Base-by-base conservation (phyloP, 1,284 basidiomycete genomes). In the Sutorius eximius region DNA sequence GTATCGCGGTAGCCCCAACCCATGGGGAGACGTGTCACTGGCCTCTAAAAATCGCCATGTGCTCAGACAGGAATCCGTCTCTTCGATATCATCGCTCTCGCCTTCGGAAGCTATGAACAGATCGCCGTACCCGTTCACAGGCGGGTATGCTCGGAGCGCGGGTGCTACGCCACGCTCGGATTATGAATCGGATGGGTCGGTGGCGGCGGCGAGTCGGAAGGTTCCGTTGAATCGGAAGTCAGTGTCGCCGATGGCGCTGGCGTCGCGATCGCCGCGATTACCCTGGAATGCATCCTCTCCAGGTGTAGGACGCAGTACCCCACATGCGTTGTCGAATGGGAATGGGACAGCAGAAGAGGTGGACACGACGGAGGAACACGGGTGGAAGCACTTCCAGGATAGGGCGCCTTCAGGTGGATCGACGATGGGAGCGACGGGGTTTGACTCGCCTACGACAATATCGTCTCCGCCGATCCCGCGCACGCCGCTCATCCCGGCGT, bases 241-340 rank as follows among this genome's bases (percentile, higher is more conserved):
- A 10, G 67, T 87, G 8, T 89, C 87, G 5, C 86, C 87, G 2
- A 86, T 89, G 83, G 85, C 86, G n/a, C 75, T 82, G 38, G 73
- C 71, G 15, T 81, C 77, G 58, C 75, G 77, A 50, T 65, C 61
- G 44, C 64, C 55, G 16, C 66, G 36, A 20, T 49, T 57, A 13
- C 59, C 59, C 47, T 61, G 65, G 63, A 68, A 64, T 15, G 24
- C 54, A 27, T 38, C 54, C 5, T 49, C 57, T 18, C 44, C 50
- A 5, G 33, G 54, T 12, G 46, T 37, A 3, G 44, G 47, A 49
- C 49, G 44, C 20, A 44, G 53, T 33, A 3, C 42, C 1, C 49
- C 50, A 6, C 60, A 61, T 22, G 52, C 57, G 1, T 51, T 60
- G 29, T 59, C 62, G 13, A 59, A 49, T 16, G 52, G 51, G 20